Evolutionary conservation across 805 yeast species (phyloP), one percentile per base, ranked within the genome.

Genomic region (Candida alai): DNA sequence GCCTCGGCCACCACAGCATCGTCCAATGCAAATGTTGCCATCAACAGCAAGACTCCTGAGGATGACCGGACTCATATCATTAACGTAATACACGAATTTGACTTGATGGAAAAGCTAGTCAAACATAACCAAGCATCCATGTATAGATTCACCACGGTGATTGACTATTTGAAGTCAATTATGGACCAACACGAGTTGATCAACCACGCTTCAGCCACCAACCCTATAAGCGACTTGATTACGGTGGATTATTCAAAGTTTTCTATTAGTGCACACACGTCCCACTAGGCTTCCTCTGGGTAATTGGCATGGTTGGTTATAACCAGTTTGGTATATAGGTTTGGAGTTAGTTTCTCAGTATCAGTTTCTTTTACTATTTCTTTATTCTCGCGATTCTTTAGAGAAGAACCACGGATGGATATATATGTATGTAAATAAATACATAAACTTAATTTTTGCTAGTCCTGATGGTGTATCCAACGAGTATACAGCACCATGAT

Each of bases 161-260:
- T 71, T 13, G 76, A 72, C 9, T 65, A 58, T 40, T 55, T 74
- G 19, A 57, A 54, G 27, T 56, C 60, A 13, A 73, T 70, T 44
- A 45, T 68, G 25, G 58, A 49, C 19, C 54, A 54, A 21, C 50
- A 44, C 28, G 64, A 61, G 17, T 47, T 43, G 31, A 35, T 58
- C 35, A 46, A 48, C 43, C 22, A 28, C n/a, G 14, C 31, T 9
- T 10, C 31, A 7, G 25, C 32, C 7, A 16, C 7, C 7, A 20
- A 32, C 17, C 30, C 25, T 9, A 28, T 34, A 15, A 29, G 19
- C 20, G 70, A 66, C 32, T 52, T 66, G 32, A 65, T 66, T 19
- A 62, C 69, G 5, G 61, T 66, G 21, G 71, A 66, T 44, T 66
- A 66, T 47, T 62, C 70, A 11, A 62, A 59, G 40, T 66, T 54